These are phyloP conservation scores for Chlorophyllum brunneum DNA, from an alignment of 768 basidiomycete genomes.

Conservation along the genomic window DNA sequence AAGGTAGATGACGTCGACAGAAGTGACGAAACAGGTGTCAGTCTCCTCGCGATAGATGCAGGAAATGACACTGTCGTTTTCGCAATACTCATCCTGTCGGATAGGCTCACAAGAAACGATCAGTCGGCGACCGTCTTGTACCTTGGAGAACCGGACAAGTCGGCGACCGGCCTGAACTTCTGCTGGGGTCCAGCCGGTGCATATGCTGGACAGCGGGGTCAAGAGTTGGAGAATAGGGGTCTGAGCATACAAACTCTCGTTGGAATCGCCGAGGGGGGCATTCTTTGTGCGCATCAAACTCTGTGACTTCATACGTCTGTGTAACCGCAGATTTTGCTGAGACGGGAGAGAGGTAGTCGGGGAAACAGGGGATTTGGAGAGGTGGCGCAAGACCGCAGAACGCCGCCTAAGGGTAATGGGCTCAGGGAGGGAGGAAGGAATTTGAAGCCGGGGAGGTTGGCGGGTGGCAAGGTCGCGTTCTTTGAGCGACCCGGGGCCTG, in stretches of 20 bases:
- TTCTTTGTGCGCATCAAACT: slow-evolving; percentile 41
- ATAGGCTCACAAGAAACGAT: slow-evolving; percentile 78
- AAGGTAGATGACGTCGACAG: slow-evolving; percentile 93
- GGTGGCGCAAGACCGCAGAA: slow-evolving; percentile 27
- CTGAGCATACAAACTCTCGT: slow-evolving; percentile 42
- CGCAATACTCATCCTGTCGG: slow-evolving; percentile 65
- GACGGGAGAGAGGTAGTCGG: slow-evolving; percentile 36
- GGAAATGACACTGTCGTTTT: slow-evolving; percentile 81
- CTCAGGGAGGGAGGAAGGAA: slow-evolving; percentile 21
- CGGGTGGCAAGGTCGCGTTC: slow-evolving; percentile 13
- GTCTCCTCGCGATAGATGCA: slow-evolving; percentile 87
- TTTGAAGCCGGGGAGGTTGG: slow-evolving; percentile 30
- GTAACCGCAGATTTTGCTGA: slow-evolving; percentile 32
- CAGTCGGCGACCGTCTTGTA: slow-evolving; percentile 73
- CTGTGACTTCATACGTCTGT: slow-evolving; percentile 40
- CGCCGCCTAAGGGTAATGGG: slow-evolving; percentile 34
- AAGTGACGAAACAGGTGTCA: slow-evolving; percentile 83
- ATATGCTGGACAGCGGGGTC: slow-evolving; percentile 52
- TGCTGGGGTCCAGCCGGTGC: slow-evolving; percentile 54
- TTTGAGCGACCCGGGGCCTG: slow-evolving; percentile 17
- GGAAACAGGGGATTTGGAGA: slow-evolving; percentile 31
- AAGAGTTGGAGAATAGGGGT: slow-evolving; percentile 59
- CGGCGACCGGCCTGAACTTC: slow-evolving; percentile 72
- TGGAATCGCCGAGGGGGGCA: slow-evolving; percentile 23
- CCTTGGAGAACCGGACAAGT: slow-evolving; percentile 80